These are phyloP conservation scores for Aspergillus ruber DNA, from an alignment of 2,329 filamentous ascomycete genomes.

Conservation along the genomic window DNA sequence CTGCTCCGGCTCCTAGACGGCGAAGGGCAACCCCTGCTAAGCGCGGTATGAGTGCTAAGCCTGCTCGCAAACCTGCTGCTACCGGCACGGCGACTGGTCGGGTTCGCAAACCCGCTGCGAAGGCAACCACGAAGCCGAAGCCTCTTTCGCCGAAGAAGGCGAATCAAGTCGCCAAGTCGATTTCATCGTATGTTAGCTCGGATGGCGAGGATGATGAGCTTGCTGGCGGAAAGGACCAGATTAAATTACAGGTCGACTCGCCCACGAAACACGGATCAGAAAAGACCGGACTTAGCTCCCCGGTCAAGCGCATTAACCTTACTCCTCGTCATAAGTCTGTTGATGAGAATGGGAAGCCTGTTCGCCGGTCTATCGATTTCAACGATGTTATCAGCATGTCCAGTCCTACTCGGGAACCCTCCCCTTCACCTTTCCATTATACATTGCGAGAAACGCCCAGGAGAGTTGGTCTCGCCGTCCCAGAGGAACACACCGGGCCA, in stretches of 20 bases:
- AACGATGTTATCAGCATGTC: conserved; percentile 31
- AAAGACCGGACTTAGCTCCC: conserved; percentile 25
- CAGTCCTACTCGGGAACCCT: conserved; percentile 41
- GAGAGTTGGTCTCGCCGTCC: conserved; percentile 22
- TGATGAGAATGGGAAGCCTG: conserved; percentile 29
- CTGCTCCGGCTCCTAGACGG: conserved; percentile 16
- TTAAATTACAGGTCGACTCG: conserved; percentile 27
- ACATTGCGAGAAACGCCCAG: conserved; percentile 37
- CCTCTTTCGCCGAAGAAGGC: conserved; percentile 46
- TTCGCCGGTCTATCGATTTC: conserved; percentile 24
- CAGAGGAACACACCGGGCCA: conserved; percentile 14
- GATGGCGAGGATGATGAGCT: conserved; percentile 41
- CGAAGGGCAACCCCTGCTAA: conserved; percentile 19
- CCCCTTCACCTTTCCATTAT: conserved; percentile 39
- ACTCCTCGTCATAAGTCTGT: conserved; percentile 20
- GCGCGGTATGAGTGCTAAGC: conserved; percentile 39
- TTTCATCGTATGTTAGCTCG: conserved; percentile 30
- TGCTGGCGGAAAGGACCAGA: conserved; percentile 28
- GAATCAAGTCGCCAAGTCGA: conserved; percentile 39
- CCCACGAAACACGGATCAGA: conserved; percentile 25
- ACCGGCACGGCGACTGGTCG: conserved; percentile 12
- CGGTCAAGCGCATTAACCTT: conserved; percentile 28
- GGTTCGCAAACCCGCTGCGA: conserved; percentile 27
- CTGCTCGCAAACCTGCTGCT: conserved; percentile 37
- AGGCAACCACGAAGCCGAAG: conserved; percentile 24